Conservation (phyloP, 1,139 yeast species). For the Blastobotrys ciferrii region DNA sequence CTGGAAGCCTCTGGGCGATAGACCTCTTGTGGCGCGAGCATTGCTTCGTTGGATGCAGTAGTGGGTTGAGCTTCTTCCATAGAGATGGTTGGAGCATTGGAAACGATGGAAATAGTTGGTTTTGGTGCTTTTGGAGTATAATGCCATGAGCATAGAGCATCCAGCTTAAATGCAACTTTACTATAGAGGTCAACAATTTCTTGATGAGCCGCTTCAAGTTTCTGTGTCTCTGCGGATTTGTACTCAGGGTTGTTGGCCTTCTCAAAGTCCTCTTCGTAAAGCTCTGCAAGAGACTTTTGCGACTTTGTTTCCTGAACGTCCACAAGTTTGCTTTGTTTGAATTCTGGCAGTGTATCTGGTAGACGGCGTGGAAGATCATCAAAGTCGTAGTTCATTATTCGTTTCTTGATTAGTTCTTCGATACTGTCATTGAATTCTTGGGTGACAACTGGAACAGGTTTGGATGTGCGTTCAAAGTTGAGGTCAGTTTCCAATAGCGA, state of each 20-base stretch:
- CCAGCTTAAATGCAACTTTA: slow-evolving; percentile 67
- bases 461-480: slow-evolving; percentile 71
- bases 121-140: slow-evolving; percentile 89
- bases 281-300: slow-evolving; percentile 81
- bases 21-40: slow-evolving; percentile 95
- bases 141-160: slow-evolving; percentile 87
- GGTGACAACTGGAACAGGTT: slow-evolving; percentile 91
- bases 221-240: slow-evolving; percentile 50
- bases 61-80: slow-evolving; percentile 98
- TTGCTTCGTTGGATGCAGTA: slow-evolving; percentile 68
- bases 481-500: slow-evolving; percentile 64
- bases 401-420: slow-evolving; percentile 82
- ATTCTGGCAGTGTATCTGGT: slow-evolving; percentile 55
- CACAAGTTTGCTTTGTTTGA: slow-evolving; percentile 45
- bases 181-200: slow-evolving; percentile 71
- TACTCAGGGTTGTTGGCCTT: slow-evolving; percentile 45
- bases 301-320: slow-evolving; percentile 87
- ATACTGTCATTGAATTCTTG: slow-evolving; percentile 79
- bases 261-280: slow-evolving; percentile 79
- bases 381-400: slow-evolving; percentile 72
- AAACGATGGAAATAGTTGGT: slow-evolving; percentile 74
- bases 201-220: slow-evolving; percentile 66
- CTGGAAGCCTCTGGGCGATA: slow-evolving; percentile 56
- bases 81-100: slow-evolving; percentile 72
- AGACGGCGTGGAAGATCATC: slow-evolving; percentile 81